phyloP scores from a whole-genome alignment of 2,329 filamentous ascomycete genomes.

The Cladosporium sp. region DNA sequence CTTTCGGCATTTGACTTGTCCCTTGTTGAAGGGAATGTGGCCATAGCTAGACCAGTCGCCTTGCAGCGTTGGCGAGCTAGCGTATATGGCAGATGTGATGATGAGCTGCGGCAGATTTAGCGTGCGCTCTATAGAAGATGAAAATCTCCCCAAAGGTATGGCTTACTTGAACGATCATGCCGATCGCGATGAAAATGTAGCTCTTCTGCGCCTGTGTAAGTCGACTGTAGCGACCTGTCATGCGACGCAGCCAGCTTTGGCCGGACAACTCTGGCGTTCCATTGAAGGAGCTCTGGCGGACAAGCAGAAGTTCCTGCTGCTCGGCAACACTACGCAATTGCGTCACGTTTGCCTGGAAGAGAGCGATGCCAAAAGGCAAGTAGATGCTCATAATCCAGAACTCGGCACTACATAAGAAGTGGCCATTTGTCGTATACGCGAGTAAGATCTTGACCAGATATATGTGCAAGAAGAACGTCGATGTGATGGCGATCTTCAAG shows the following conservation, averaged over 20 bases:
- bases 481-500: constrained; percentile 21
- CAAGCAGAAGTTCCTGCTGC: constrained; percentile 19
- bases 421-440: constrained; percentile 35
- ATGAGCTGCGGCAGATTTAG: constrained; percentile 16
- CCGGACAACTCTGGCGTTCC: constrained; percentile 21
- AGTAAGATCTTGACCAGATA: constrained; percentile 41
- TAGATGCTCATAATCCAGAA: constrained; percentile 66
- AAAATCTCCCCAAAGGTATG: not conserved
- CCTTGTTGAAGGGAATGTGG: constrained; percentile 19
- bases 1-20: constrained; percentile 22
- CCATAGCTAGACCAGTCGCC: constrained; percentile 25
- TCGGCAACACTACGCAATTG: constrained; percentile 46
- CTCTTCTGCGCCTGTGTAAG: constrained; percentile 43
- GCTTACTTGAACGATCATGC: constrained; percentile 55
- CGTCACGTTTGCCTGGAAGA: constrained; percentile 62
- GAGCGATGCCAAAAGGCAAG: constrained; percentile 60
- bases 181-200: constrained; percentile 48
- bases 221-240: constrained; percentile 40
- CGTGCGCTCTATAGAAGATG: not conserved
- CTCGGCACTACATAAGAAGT: constrained; percentile 50
- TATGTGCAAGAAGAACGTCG: constrained; percentile 33
- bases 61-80: constrained; percentile 19
- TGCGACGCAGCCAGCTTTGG: constrained; percentile 49
- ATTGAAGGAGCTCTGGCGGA: constrained; percentile 14
- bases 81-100: constrained; percentile 20